Percentiles rank a stretch among this genome's conserved stretches.
Conservation (phyloP, 176 grass and related monocot species). For the Oropetium thomaeum region DNA sequence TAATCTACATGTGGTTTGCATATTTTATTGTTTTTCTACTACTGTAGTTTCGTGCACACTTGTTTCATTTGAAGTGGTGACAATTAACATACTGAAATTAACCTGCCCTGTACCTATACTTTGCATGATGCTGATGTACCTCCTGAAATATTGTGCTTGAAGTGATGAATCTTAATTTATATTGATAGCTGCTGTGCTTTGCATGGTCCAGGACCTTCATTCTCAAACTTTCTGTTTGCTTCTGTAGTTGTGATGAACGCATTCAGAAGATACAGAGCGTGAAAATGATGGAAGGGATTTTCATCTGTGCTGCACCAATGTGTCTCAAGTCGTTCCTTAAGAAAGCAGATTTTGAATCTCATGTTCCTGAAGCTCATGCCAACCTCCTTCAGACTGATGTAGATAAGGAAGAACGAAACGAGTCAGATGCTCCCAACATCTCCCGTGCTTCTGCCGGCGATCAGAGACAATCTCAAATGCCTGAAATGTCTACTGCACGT, state of each 20-base stretch:
- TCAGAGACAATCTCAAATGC: slow-evolving; percentile 58
- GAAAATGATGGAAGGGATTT: slow-evolving; percentile 98
- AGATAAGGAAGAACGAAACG: slow-evolving; percentile 53
- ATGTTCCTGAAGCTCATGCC: slow-evolving; percentile 64
- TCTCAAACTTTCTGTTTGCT: slow-evolving; percentile 32
- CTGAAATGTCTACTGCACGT: slow-evolving; percentile 76
- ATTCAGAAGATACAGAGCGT: slow-evolving; percentile 98
- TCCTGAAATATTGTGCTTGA: neutral
- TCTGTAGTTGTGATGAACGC: slow-evolving; percentile 81
- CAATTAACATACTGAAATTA: neutral
- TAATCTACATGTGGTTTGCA: neutral
- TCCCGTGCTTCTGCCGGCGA: slow-evolving; percentile 48
- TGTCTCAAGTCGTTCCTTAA: slow-evolving; percentile 96
- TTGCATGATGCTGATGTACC: neutral
- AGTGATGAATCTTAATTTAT: neutral
- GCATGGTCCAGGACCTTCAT: neutral
- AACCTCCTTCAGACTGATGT: slow-evolving; percentile 57
- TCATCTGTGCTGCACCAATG: slow-evolving; percentile 89
- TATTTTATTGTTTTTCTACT: neutral
- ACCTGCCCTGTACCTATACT: neutral
- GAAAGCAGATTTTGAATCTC: slow-evolving; percentile 67
- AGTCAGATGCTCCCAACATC: slow-evolving; percentile 62
- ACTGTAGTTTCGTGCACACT: neutral
- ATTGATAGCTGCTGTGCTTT: neutral
- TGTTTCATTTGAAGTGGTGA: neutral